Evolutionary conservation across 139 green algal genomes (phyloP).

Genomic region (Micractinium conductrix): DNA sequence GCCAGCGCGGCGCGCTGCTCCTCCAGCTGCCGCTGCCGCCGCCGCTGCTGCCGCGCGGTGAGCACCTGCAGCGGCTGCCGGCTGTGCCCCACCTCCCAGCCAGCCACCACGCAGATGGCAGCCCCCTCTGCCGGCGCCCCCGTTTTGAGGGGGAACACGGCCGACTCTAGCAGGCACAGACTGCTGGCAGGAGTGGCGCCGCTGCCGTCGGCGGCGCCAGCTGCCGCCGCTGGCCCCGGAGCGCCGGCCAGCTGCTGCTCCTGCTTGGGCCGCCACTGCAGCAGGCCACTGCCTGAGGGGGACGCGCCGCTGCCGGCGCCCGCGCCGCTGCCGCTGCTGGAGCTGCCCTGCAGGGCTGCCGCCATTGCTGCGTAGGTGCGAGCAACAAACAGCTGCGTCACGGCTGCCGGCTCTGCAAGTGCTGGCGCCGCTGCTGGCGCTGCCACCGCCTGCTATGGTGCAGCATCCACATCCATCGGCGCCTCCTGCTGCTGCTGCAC

Average conservation of each 20-base stretch:
- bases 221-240: no score
- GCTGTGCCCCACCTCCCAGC: not conserved
- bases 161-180: slow-evolving; percentile 27
- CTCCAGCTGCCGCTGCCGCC: not conserved
- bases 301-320: no score
- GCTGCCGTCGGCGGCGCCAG: not conserved
- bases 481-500: not conserved
- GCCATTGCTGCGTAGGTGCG: no score
- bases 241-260: no score
- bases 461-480: not conserved
- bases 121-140: slow-evolving; percentile 23
- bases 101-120: slow-evolving; percentile 10
- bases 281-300: not conserved
- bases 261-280: slow-evolving; percentile 15
- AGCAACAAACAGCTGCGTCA: no score
- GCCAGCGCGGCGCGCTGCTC: not conserved
- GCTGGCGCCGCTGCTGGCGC: not conserved
- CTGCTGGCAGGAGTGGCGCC: not conserved
- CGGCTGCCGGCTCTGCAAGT: no score
- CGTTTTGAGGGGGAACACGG: slow-evolving; percentile 16
- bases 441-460: not conserved
- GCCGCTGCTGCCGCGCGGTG: slow-evolving; percentile 3
- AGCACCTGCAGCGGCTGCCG: not conserved
- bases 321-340: not conserved
- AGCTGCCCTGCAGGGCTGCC: not conserved